Evolutionary conservation across 164 flowering plant genomes (phyloP).

Genomic region (Vitis cinerea): DNA sequence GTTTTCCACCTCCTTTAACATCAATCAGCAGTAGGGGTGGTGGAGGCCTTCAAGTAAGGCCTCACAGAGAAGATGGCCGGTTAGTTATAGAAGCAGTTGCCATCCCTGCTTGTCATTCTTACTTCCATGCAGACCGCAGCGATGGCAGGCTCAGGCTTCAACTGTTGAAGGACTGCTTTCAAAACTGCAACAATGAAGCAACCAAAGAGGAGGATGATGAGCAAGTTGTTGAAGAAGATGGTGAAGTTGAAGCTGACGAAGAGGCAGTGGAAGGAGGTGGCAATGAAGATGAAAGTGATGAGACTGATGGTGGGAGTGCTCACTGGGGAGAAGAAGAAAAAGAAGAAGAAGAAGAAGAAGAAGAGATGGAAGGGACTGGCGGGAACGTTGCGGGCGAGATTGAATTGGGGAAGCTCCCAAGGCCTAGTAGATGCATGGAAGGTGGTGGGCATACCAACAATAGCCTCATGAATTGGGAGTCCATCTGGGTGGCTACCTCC

Average conservation of each 20-base stretch:
- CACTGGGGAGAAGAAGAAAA: too few species aligned
- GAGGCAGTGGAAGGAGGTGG: slow-evolving; percentile 1
- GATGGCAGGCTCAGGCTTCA: slow-evolving; percentile 53
- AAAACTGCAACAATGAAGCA: background rate
- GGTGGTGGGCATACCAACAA: slow-evolving; percentile 19
- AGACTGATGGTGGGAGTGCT: too few species aligned
- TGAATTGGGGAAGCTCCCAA: slow-evolving; percentile 18
- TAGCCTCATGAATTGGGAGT: slow-evolving; percentile 26
- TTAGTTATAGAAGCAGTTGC: slow-evolving; percentile 46
- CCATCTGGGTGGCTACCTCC: slow-evolving; percentile 44
- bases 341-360: too few species aligned
- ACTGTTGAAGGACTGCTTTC: slow-evolving; percentile 3
- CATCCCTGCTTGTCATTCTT: slow-evolving; percentile 1
- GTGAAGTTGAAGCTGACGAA: slow-evolving; percentile 1
- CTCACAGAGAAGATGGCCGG: slow-evolving; percentile 55
- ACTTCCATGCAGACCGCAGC: slow-evolving; percentile 45
- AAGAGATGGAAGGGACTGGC: slow-evolving; percentile 14
- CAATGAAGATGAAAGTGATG: too few species aligned
- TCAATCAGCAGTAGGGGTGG: slow-evolving; percentile 34
- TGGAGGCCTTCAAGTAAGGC: slow-evolving; percentile 27
- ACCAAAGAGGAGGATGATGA: background rate
- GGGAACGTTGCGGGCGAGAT: slow-evolving; percentile 20
- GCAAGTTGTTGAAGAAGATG: slow-evolving; percentile 1
- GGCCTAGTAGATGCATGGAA: slow-evolving; percentile 42
- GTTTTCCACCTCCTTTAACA: slow-evolving; percentile 62